These are phyloP conservation scores for Diaporthe capsici DNA, from an alignment of 2,329 filamentous ascomycete species.

Conservation along the genomic window DNA sequence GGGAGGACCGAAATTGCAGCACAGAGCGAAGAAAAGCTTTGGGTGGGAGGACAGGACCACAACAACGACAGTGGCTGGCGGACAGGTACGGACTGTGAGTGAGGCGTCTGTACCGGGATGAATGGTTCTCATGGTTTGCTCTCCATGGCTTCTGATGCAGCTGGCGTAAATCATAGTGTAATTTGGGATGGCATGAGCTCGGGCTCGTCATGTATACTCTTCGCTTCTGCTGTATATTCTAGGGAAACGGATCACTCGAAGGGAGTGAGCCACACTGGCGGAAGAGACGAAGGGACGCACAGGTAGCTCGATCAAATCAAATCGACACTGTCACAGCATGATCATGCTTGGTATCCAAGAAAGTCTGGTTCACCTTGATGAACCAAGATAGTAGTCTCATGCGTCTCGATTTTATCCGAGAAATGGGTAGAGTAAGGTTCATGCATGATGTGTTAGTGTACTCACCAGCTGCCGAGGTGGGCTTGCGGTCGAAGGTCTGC, in stretches of 20 bases:
- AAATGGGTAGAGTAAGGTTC: background rate
- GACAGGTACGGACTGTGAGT: background rate
- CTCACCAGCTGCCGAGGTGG: background rate
- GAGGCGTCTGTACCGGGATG: background rate
- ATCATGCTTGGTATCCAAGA: background rate
- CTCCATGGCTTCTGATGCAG: background rate
- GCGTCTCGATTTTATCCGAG: conserved; percentile 7
- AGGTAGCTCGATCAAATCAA: conserved; percentile 13
- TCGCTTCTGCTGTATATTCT: conserved; percentile 15
- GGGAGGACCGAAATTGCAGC: background rate
- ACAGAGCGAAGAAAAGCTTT: background rate
- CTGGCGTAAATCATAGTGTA: background rate
- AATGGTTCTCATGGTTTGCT: background rate
- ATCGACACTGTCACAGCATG: background rate
- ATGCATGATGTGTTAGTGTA: conserved; percentile 6
- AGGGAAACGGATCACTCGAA: background rate
- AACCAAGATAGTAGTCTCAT: background rate
- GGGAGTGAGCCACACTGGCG: background rate
- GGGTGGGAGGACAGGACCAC: conserved; percentile 1
- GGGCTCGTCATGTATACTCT: background rate
- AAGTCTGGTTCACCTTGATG: conserved; percentile 12
- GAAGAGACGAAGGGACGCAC: background rate
- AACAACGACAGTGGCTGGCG: background rate
- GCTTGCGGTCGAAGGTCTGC: background rate
- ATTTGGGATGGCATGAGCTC: background rate